These are phyloP conservation scores for Chytriomyces sp. DNA, from an alignment of 192 early-diverging fungal species.

Conservation along the genomic window DNA sequence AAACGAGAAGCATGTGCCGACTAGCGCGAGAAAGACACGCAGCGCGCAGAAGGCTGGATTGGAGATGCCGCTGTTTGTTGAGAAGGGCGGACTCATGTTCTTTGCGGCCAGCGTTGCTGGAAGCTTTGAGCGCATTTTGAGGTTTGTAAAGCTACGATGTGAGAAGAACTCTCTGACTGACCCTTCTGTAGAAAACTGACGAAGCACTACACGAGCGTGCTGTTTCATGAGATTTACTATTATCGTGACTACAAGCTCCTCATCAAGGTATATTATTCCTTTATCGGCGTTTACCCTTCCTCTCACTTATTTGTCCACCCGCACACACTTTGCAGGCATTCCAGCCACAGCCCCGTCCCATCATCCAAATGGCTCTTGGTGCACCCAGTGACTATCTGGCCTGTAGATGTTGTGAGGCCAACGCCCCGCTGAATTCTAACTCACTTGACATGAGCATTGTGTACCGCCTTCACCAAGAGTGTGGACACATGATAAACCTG, in stretches of 20 bases:
- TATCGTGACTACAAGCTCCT: slow-evolving; percentile 70
- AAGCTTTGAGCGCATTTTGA: slow-evolving; percentile 36
- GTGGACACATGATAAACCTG: slow-evolving; percentile 91
- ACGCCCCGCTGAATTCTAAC: slow-evolving; percentile 55
- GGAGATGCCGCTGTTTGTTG: slow-evolving; percentile 33
- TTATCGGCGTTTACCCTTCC: not conserved
- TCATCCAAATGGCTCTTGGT: slow-evolving; percentile 81
- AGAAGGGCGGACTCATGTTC: slow-evolving; percentile 30
- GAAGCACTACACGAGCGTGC: slow-evolving; percentile 59
- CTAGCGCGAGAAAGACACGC: slow-evolving; percentile 40
- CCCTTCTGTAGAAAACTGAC: slow-evolving; percentile 38
- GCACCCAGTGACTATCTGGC: slow-evolving; percentile 76
- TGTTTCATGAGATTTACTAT: slow-evolving; percentile 82
- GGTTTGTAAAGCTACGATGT: not conserved
- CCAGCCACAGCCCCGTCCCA: slow-evolving; percentile 77
- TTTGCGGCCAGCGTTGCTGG: slow-evolving; percentile 35
- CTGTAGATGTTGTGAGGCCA: slow-evolving; percentile 75
- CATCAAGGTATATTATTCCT: slow-evolving; percentile 62
- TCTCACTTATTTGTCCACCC: not conserved
- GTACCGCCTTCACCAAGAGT: slow-evolving; percentile 90
- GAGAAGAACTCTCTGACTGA: not conserved
- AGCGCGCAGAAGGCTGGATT: slow-evolving; percentile 42
- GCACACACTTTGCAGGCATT: slow-evolving; percentile 60
- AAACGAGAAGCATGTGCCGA: not conserved
- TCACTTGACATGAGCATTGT: slow-evolving; percentile 86